Evolutionary conservation across 2,329 filamentous ascomycete species (phyloP).

Genomic region (Iodosphaeria phyllophila): DNA sequence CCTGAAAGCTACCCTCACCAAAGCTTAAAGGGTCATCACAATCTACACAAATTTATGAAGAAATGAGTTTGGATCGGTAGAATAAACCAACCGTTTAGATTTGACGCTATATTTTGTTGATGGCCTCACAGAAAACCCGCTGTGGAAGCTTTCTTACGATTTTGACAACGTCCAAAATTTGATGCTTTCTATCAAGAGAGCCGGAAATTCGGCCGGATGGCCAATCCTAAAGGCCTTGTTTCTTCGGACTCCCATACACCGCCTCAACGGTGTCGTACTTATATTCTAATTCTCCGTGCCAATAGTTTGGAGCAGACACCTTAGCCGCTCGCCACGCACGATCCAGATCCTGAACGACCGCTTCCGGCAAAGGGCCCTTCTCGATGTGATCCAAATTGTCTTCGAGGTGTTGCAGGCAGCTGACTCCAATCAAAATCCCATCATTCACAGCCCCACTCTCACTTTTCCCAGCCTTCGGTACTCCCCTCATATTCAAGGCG

Average conservation of each 20-base stretch:
- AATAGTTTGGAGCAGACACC: slow-evolving; percentile 30
- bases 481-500: slow-evolving; percentile 29
- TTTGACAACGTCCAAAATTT: too few species aligned
- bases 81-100: too few species aligned
- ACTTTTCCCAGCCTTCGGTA: background rate
- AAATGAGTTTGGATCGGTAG: too few species aligned
- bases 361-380: slow-evolving; percentile 57
- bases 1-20: too few species aligned
- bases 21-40: too few species aligned
- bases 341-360: slow-evolving; percentile 57
- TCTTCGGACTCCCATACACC: slow-evolving; percentile 30
- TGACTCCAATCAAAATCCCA: slow-evolving; percentile 40
- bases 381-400: slow-evolving; percentile 38
- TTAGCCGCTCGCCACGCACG: slow-evolving; percentile 61
- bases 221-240: too few species aligned
- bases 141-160: too few species aligned
- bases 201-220: too few species aligned
- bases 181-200: too few species aligned
- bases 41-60: too few species aligned
- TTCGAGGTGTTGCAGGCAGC: slow-evolving; percentile 35
- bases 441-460: slow-evolving; percentile 31
- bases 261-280: slow-evolving; percentile 44
- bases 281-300: slow-evolving; percentile 44
- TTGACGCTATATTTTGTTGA: too few species aligned
- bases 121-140: too few species aligned